phyloP scores from a whole-genome alignment of 176 grass and related monocot genomes.

The barley (Hordeum vulgare) region MorexV3_pseudomolecules_assembly NC_058521.1:39603816-39604315 shows the following conservation, averaged over 20 bases:
- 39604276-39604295: background rate
- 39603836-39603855: too few species aligned
- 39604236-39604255: background rate
- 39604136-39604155: background rate
- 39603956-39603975: too few species aligned
- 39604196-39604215: background rate
- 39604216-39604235: background rate
- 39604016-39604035: background rate
- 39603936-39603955: too few species aligned
- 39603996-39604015: background rate
- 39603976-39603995: too few species aligned
- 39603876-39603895: too few species aligned
- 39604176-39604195: background rate
- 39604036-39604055: background rate
- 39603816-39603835: too few species aligned
- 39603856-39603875: too few species aligned
- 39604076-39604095: background rate
- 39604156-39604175: background rate
- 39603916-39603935: too few species aligned
- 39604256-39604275: background rate
- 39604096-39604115: background rate
- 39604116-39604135: background rate
- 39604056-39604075: background rate
- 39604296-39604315: background rate
- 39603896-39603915: too few species aligned